Evolutionary conservation across 2,329 filamentous ascomycete genomes (phyloP).

Genomic region (Raffaelea deltoideospora): DNA sequence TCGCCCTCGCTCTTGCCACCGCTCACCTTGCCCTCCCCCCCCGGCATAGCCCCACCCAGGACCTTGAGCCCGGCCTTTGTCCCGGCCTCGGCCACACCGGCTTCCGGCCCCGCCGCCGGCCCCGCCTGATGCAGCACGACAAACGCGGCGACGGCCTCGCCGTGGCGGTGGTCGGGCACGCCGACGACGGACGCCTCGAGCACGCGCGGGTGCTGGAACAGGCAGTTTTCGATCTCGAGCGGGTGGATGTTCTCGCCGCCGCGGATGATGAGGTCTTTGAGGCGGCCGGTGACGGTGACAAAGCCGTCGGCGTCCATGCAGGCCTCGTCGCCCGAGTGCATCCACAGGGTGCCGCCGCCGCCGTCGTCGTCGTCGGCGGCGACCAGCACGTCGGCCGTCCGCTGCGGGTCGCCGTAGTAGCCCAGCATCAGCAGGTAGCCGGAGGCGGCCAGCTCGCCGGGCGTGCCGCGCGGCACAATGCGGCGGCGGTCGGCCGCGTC

Average conservation of each 20-base stretch:
- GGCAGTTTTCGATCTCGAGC: conserved; percentile 77
- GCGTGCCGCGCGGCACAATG: conserved; percentile 47
- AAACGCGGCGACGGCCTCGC: conserved; percentile 74
- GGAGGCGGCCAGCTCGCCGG: conserved; percentile 67
- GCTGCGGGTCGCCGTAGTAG: conserved; percentile 63
- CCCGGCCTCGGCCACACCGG: no score
- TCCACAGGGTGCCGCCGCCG: conserved; percentile 48
- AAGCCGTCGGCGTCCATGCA: conserved; percentile 71
- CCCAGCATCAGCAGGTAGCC: conserved; percentile 86
- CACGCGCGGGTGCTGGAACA: conserved; percentile 57
- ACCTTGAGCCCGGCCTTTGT: no score
- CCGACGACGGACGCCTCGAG: conserved; percentile 72
- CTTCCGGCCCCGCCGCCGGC: no score
- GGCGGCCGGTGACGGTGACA: conserved; percentile 74
- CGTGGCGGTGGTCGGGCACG: conserved; percentile 65
- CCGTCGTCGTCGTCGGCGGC: conserved; percentile 19
- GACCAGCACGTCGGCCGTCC: conserved; percentile 47
- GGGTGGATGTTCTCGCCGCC: conserved; percentile 95
- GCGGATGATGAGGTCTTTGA: conserved; percentile 91
- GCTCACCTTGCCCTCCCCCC: no score
- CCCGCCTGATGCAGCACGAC: no score
- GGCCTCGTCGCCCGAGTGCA: conserved; percentile 88
- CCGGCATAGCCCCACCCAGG: no score
- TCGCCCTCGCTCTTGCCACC: no score
- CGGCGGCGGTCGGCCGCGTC: conserved; percentile 42